Percentiles rank a stretch among this genome's conserved stretches.
These are phyloP conservation scores for Podospora sp. DNA, from an alignment of 495 filamentous ascomycete genomes.

Conservation along the genomic window DNA sequence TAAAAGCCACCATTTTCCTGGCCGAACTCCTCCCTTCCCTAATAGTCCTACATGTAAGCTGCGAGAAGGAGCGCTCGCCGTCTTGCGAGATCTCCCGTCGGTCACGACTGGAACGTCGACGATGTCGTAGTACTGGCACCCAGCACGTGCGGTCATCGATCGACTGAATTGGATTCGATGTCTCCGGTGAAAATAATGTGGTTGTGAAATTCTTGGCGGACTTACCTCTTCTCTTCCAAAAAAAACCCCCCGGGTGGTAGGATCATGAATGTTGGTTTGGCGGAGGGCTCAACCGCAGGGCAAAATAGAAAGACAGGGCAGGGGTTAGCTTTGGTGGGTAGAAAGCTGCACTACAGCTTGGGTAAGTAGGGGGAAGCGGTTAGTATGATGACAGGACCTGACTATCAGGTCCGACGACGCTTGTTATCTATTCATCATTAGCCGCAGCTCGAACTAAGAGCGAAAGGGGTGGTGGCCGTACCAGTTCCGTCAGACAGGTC, in stretches of 20 bases:
- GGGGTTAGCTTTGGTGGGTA: too few species aligned
- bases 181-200: neutral
- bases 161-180: neutral
- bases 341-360: constrained; percentile 34
- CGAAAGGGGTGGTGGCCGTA: constrained; percentile 29
- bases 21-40: neutral
- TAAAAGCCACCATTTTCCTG: neutral
- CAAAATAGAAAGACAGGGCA: too few species aligned
- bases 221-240: neutral
- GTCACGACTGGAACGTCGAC: neutral
- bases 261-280: too few species aligned
- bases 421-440: constrained; percentile 48
- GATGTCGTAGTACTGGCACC: neutral
- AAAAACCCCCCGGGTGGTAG: neutral
- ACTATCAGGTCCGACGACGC: constrained; percentile 52
- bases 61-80: neutral
- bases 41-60: neutral
- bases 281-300: too few species aligned
- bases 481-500: constrained; percentile 42
- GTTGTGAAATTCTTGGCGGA: neutral
- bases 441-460: constrained; percentile 14
- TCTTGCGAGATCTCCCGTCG: neutral
- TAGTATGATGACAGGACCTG: constrained; percentile 10
- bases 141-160: neutral
- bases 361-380: neutral